These are phyloP conservation scores for Diplosphaera chodatii DNA, from an alignment of 139 green algal species.

Conservation along the genomic window DNA sequence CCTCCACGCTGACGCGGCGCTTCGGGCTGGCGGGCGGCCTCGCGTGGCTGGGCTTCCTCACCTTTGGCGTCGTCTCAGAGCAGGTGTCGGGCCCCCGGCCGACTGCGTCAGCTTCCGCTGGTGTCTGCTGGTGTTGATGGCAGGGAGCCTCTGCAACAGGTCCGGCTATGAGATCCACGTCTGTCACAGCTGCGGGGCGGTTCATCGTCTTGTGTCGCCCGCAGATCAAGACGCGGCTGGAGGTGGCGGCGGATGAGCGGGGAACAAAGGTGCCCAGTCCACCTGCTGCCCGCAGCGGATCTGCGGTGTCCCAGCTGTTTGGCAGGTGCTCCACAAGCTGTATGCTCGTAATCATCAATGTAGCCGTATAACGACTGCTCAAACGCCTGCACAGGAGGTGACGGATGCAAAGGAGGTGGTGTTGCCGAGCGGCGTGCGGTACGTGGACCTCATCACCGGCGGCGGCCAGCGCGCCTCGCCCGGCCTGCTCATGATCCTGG, in stretches of 20 bases:
- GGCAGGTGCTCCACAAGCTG: no score
- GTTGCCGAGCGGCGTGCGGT: conserved; percentile 48
- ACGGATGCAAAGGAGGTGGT: conserved; percentile 27
- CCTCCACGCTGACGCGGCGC: conserved; percentile 54
- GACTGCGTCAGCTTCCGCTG: no score
- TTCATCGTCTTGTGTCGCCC: no score
- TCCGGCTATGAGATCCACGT: no score
- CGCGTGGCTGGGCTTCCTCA: conserved; percentile 85
- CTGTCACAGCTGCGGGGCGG: no score
- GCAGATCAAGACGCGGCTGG: conserved; percentile 72
- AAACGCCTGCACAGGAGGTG: conserved; percentile 37
- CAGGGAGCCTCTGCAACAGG: no score
- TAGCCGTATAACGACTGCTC: not conserved
- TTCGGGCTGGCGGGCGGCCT: conserved; percentile 84
- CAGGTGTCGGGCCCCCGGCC: conserved; percentile 37
- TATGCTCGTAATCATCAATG: no score
- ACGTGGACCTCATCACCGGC: conserved; percentile 64
- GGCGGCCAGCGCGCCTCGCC: conserved; percentile 48
- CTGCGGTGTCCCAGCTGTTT: no score
- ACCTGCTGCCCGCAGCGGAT: no score
- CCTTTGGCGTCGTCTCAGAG: conserved; percentile 81
- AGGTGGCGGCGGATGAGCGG: conserved; percentile 54
- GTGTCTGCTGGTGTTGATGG: no score
- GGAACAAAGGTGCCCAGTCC: conserved; percentile 30
- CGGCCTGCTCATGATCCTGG: conserved; percentile 58